Percentiles rank a stretch among this genome's conserved stretches.
phyloP scores from a whole-genome alignment of 1,139 yeast genomes.

The Kazachstania sp. region DNA sequence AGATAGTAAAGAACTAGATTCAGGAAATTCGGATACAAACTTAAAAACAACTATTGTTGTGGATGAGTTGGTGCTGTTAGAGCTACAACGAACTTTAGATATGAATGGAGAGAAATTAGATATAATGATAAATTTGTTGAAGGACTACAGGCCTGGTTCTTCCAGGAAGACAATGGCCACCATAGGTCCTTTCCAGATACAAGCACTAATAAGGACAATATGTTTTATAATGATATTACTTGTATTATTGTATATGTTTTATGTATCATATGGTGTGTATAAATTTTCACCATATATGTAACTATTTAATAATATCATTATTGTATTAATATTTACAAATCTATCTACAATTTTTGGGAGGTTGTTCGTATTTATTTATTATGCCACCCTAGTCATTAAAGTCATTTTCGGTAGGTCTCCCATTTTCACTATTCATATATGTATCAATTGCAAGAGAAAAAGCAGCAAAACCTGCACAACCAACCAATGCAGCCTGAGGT shows the following conservation, averaged over 20 bases:
- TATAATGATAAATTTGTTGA: slow-evolving; percentile 6
- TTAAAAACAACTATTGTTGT: neutral
- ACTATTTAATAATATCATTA: slow-evolving; percentile 1
- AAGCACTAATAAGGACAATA: slow-evolving; percentile 18
- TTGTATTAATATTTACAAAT: neutral
- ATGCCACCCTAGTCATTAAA: slow-evolving; percentile 78
- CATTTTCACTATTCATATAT: slow-evolving; percentile 79
- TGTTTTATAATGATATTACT: slow-evolving; percentile 22
- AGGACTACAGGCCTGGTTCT: neutral
- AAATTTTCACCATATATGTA: neutral
- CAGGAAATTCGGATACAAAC: neutral
- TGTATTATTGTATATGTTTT: slow-evolving; percentile 17
- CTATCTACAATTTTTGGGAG: too few species aligned
- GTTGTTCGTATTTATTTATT: too few species aligned
- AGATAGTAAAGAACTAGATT: neutral
- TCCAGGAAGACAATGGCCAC: neutral
- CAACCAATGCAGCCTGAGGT: slow-evolving; percentile 82
- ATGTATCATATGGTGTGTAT: slow-evolving; percentile 10
- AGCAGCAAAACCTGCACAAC: slow-evolving; percentile 97
- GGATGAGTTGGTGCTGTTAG: neutral
- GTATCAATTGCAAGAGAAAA: slow-evolving; percentile 89
- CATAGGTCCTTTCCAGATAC: neutral
- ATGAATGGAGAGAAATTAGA: slow-evolving; percentile 20
- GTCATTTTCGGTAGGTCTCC: slow-evolving; percentile 80
- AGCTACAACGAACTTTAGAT: slow-evolving; percentile 13